Conservation (phyloP, 129 eudicot genomes). For the Flaveria ramosissima region DNA sequence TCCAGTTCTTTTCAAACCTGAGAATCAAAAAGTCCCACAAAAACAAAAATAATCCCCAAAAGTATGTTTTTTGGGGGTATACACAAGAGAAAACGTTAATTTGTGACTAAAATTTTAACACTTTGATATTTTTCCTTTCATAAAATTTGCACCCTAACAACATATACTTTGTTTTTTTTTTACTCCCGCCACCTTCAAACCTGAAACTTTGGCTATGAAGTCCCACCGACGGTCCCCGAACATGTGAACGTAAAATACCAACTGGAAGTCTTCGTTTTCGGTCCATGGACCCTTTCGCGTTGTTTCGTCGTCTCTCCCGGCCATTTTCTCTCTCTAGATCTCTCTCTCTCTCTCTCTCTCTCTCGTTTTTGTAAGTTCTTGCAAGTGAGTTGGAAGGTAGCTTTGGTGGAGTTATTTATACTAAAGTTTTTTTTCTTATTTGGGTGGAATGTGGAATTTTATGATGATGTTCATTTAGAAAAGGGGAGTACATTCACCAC, state of each 20-base stretch:
- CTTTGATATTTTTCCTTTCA: slow-evolving; percentile 22
- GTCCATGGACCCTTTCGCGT: slow-evolving; percentile 88
- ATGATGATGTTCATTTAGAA: slow-evolving; percentile 24
- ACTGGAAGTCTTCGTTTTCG: slow-evolving; percentile 79
- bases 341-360: background rate
- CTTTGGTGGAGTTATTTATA: slow-evolving; percentile 44
- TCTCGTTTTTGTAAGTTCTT: background rate
- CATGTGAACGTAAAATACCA: slow-evolving; percentile 67
- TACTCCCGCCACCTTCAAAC: slow-evolving; percentile 99
- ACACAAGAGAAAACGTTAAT: slow-evolving; percentile 35
- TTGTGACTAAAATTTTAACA: slow-evolving; percentile 11
- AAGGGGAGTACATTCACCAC: slow-evolving; percentile 10
- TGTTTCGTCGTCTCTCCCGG: slow-evolving; percentile 46
- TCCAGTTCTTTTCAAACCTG: slow-evolving; percentile 80
- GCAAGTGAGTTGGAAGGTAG: slow-evolving; percentile 23
- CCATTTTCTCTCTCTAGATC: slow-evolving; percentile 26
- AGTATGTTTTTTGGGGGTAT: slow-evolving; percentile 31
- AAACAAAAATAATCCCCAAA: slow-evolving; percentile 35
- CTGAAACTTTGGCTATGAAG: slow-evolving; percentile 93
- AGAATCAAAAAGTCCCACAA: slow-evolving; percentile 15
- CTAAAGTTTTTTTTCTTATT: slow-evolving; percentile 31
- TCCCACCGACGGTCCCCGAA: slow-evolving; percentile 93
- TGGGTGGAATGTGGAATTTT: slow-evolving; percentile 38
- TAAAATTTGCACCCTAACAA: slow-evolving; percentile 28
- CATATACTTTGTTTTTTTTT: slow-evolving; percentile 34